Evolutionary conservation across 495 filamentous ascomycete genomes (phyloP).

Genomic region (Penicillium soppii): DNA sequence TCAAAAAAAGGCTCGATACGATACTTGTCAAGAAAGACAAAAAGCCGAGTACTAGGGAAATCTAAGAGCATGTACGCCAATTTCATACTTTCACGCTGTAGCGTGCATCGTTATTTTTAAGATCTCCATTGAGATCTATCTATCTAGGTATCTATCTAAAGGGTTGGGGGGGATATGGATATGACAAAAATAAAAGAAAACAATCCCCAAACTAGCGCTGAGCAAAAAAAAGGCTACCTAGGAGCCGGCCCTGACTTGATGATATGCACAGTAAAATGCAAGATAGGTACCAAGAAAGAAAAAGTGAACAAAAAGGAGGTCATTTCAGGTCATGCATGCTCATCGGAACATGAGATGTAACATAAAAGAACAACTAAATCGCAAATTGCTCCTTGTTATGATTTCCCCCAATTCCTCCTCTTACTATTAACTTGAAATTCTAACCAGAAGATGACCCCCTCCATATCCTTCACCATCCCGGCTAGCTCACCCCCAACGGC

Average conservation of each 20-base stretch:
- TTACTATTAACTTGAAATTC: conserved; percentile 3
- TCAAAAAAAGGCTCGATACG: no score
- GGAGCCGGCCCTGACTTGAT: conserved; percentile 3
- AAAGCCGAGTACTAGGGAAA: no score
- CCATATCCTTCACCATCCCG: not conserved
- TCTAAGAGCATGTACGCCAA: no score
- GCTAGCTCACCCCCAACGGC: not conserved
- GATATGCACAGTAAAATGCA: conserved; percentile 7
- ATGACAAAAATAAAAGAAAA: conserved; percentile 7
- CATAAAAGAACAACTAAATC: conserved; percentile 4
- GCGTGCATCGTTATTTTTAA: no score
- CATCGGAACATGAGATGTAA: conserved; percentile 10
- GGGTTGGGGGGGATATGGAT: conserved; percentile 7
- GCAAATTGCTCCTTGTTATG: conserved; percentile 10
- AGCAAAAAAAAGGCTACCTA: conserved; percentile 10
- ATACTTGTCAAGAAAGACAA: no score
- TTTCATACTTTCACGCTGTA: no score
- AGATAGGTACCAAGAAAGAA: conserved; percentile 6
- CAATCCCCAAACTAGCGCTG: conserved; percentile 2
- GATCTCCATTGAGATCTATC: conserved; percentile 10
- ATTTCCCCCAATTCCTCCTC: conserved; percentile 3
- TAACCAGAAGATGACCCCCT: not conserved
- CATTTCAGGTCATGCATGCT: conserved; percentile 4
- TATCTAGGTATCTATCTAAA: conserved; percentile 26
- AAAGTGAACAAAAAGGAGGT: conserved; percentile 1